Percentiles rank a stretch among this genome's conserved stretches.
phyloP scores from a whole-genome alignment of 1,139 yeast species.

The Protomyces lactucae-debilis region DNA sequence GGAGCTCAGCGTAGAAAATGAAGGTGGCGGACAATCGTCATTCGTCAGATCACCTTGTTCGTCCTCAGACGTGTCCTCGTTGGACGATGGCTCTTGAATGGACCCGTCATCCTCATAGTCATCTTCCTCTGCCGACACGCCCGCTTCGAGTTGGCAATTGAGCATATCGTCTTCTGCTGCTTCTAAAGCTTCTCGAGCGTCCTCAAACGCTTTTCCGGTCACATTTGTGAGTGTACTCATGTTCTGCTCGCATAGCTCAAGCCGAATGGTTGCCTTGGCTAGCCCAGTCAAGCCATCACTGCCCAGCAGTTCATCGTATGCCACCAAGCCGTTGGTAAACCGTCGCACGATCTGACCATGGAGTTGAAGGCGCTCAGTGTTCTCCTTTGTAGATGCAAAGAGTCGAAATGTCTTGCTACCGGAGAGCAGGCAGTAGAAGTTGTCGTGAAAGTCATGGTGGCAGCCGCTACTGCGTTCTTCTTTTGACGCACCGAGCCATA shows the following conservation, averaged over 20 bases:
- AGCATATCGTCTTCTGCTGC: constrained; percentile 7
- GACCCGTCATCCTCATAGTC: constrained; percentile 3
- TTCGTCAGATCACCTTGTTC: not conserved
- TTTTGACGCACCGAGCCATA: constrained; percentile 25
- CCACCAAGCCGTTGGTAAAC: constrained; percentile 20
- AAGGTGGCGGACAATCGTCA: constrained; percentile 3
- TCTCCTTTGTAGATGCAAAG: constrained; percentile 13
- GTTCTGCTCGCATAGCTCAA: constrained; percentile 2
- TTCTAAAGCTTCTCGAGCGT: constrained; percentile 9
- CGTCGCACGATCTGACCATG: constrained; percentile 10
- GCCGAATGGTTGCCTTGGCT: constrained; percentile 2
- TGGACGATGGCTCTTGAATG: not conserved
- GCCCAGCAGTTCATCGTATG: constrained; percentile 7
- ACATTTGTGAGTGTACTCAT: not conserved
- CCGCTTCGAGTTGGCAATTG: not conserved
- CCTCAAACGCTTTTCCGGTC: constrained; percentile 1
- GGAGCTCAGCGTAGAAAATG: constrained; percentile 11
- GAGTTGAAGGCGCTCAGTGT: constrained; percentile 1
- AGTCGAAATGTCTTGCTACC: constrained; percentile 25
- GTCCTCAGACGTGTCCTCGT: not conserved
- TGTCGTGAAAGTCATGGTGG: constrained; percentile 29
- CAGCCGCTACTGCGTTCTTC: constrained; percentile 24
- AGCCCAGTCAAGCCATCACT: constrained; percentile 23
- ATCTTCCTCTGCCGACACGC: constrained; percentile 6
- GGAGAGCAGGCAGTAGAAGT: constrained; percentile 24